Evolutionary conservation across 169 alveolate genomes (phyloP).

Genomic region (Cryptosporidium parvum): DNA sequence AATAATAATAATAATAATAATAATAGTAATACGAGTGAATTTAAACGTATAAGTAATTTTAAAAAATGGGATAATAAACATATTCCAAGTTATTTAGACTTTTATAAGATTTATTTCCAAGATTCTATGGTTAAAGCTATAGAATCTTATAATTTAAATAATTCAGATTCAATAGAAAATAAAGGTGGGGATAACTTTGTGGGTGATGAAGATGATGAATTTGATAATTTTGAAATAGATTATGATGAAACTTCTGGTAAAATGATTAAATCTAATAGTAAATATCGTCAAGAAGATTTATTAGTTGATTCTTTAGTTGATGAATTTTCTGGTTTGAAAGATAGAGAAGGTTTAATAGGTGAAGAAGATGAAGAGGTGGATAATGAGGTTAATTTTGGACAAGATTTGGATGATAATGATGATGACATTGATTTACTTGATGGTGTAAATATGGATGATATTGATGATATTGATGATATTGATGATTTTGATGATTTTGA

Average conservation of each 20-base stretch:
- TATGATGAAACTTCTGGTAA: slow-evolving; percentile 65
- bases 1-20: not conserved
- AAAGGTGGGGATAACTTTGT: not conserved
- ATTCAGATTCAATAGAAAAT: not conserved
- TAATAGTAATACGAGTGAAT: not conserved
- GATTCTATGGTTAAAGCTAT: slow-evolving; percentile 46
- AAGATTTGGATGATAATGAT: slow-evolving; percentile 30
- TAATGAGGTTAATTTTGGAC: slow-evolving; percentile 7
- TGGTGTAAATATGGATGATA: slow-evolving; percentile 77
- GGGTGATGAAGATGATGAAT: slow-evolving; percentile 15
- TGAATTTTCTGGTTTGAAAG: slow-evolving; percentile 27
- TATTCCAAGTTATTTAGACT: slow-evolving; percentile 50
- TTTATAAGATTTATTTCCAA: slow-evolving; percentile 50
- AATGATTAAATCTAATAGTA: slow-evolving; percentile 10
- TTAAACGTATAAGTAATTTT: slow-evolving; percentile 34
- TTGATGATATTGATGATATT: slow-evolving; percentile 78
- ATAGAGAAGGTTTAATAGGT: not conserved
- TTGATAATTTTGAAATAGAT: slow-evolving; percentile 47
- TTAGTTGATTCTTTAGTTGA: slow-evolving; percentile 63
- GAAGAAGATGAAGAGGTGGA: slow-evolving; percentile 46
- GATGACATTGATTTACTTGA: slow-evolving; percentile 76
- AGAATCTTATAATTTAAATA: slow-evolving; percentile 1
- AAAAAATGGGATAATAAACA: slow-evolving; percentile 47
- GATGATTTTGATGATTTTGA: slow-evolving; percentile 76
- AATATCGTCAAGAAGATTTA: not conserved